A percentile compares a stretch with the other conserved stretches of the same genome.
Conservation (phyloP, 768 basidiomycete species). For the Suillus spraguei region DNA sequence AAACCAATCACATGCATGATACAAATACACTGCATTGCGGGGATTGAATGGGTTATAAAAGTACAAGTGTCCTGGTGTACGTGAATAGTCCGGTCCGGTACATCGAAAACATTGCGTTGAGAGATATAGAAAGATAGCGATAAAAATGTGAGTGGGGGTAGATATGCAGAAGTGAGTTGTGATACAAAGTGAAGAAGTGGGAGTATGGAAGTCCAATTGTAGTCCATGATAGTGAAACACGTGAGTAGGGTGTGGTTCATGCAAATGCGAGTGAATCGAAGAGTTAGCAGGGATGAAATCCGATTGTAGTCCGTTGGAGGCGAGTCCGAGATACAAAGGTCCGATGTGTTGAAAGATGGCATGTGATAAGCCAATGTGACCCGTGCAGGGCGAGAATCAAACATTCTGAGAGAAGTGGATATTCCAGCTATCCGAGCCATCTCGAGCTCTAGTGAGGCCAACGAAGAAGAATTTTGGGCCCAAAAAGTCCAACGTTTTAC, state of each 20-base stretch:
- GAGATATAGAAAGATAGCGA: conserved; percentile 6
- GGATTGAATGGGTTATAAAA: not conserved
- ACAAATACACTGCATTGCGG: not conserved
- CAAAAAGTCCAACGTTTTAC: conserved; percentile 43
- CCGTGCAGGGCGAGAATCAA: conserved; percentile 13
- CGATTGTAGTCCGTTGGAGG: not conserved
- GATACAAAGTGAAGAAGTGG: conserved; percentile 1
- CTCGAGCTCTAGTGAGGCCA: conserved; percentile 30
- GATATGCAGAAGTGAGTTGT: not conserved
- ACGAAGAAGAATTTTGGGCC: conserved; percentile 32
- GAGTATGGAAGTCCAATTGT: not conserved
- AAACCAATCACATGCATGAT: not conserved
- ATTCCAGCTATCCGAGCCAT: conserved; percentile 32
- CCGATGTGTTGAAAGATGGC: not conserved
- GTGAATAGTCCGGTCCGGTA: not conserved
- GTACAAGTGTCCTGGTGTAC: not conserved
- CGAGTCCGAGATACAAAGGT: not conserved
- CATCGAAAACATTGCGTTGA: not conserved
- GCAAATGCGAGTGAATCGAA: not conserved
- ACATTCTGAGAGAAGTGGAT: conserved; percentile 25
- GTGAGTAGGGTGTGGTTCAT: not conserved
- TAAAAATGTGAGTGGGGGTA: not conserved
- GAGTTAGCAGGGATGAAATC: not conserved
- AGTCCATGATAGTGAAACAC: not conserved
- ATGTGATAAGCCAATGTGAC: not conserved